Conservation (phyloP, 768 basidiomycete genomes). For the Tylopilus rubrobrunneus region DNA sequence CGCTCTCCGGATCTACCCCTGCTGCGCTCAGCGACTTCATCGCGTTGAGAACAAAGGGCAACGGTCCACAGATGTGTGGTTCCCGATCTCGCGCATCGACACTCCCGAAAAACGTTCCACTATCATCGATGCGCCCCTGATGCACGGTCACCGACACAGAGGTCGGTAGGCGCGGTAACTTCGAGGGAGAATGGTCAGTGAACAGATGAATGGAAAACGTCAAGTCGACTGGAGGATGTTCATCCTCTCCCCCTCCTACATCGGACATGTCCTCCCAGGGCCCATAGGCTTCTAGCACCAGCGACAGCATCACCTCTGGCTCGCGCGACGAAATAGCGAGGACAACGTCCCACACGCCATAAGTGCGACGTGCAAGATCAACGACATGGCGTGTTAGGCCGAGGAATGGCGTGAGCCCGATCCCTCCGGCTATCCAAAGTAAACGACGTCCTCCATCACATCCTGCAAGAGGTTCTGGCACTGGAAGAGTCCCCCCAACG, state of each 20-base stretch:
- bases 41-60: conserved; percentile 22
- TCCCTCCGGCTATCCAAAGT: conserved; percentile 62
- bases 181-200: neutral
- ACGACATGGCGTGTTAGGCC: conserved; percentile 39
- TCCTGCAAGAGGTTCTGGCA: conserved; percentile 19
- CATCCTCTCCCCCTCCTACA: neutral
- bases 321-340: conserved; percentile 52
- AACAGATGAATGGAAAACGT: conserved; percentile 19
- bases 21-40: conserved; percentile 21
- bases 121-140: conserved; percentile 16
- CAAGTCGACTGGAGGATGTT: conserved; percentile 6
- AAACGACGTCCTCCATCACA: conserved; percentile 31
- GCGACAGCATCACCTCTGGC: conserved; percentile 45
- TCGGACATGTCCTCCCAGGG: neutral
- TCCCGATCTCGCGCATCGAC: conserved; percentile 17
- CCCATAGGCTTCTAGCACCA: conserved; percentile 34
- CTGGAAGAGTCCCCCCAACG: conserved; percentile 46
- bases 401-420: conserved; percentile 64
- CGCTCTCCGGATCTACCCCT: conserved; percentile 22
- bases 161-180: conserved; percentile 7
- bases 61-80: conserved; percentile 21
- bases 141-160: conserved; percentile 13
- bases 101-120: conserved; percentile 16
- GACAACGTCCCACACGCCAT: conserved; percentile 38
- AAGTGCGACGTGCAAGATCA: conserved; percentile 10